These are phyloP conservation scores for Mycosphaerella arachidis DNA, from an alignment of 2,329 filamentous ascomycete genomes.

Conservation along the genomic window DNA sequence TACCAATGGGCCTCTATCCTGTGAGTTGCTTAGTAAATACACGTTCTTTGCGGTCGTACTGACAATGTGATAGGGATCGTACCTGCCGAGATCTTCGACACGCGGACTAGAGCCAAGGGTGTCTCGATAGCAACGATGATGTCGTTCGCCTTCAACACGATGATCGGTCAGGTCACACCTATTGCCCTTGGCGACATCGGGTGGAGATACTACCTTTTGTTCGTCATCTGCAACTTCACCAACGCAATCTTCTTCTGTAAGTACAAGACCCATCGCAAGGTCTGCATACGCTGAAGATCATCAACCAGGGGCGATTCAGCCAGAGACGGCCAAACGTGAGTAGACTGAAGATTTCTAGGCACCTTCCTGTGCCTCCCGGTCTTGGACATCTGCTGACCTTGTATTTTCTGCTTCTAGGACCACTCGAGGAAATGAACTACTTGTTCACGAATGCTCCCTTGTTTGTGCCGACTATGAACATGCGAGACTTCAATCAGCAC, in stretches of 20 bases:
- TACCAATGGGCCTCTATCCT: slow-evolving; percentile 64
- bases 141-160: slow-evolving; percentile 67
- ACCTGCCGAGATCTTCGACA: slow-evolving; percentile 58
- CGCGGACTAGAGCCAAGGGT: slow-evolving; percentile 63
- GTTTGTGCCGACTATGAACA: slow-evolving; percentile 57
- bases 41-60: neutral
- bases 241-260: slow-evolving; percentile 62
- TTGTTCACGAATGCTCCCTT: slow-evolving; percentile 58
- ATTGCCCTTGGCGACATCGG: slow-evolving; percentile 54
- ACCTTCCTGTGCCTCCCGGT: no score
- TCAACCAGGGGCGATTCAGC: slow-evolving; percentile 50
- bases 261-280: neutral
- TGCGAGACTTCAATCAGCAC: slow-evolving; percentile 48
- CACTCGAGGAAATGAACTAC: slow-evolving; percentile 65
- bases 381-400: no score
- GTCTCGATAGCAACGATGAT: slow-evolving; percentile 71
- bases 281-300: neutral
- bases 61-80: slow-evolving; percentile 27
- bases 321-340: slow-evolving; percentile 55
- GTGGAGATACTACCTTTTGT: slow-evolving; percentile 57
- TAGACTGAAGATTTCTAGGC: no score
- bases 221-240: slow-evolving; percentile 65
- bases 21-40: slow-evolving; percentile 21
- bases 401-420: slow-evolving; percentile 32
- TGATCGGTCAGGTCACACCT: slow-evolving; percentile 66